Conservation (phyloP, 306 rosid species). For the Elaeagnus macrophylla region DNA sequence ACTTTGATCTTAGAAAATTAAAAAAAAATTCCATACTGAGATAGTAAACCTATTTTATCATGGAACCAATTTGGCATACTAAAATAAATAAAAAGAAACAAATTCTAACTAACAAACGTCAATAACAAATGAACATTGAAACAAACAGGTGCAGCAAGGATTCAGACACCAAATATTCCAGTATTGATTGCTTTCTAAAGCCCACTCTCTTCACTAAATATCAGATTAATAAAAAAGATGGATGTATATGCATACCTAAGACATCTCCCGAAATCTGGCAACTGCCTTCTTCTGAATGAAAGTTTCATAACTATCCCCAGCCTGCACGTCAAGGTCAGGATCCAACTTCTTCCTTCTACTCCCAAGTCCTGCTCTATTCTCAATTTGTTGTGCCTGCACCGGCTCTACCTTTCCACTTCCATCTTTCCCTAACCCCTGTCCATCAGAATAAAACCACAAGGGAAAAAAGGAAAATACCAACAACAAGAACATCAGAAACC, state of each 20-base stretch:
- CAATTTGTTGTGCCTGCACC: constrained; percentile 74
- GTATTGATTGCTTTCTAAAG: too few species aligned
- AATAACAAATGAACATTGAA: too few species aligned
- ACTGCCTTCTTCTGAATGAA: constrained; percentile 92
- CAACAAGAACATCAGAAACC: constrained; percentile 27
- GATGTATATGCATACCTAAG: constrained; percentile 7
- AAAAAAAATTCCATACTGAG: too few species aligned
- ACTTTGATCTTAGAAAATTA: too few species aligned
- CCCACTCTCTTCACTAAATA: too few species aligned
- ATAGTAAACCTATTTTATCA: too few species aligned
- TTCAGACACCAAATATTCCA: too few species aligned
- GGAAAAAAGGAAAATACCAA: constrained; percentile 26
- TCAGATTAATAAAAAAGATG: too few species aligned
- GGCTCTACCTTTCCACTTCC: constrained; percentile 97
- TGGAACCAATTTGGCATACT: too few species aligned
- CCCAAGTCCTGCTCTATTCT: constrained; percentile 89
- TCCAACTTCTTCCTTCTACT: constrained; percentile 86
- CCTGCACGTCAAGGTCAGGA: constrained; percentile 82
- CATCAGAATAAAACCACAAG: constrained; percentile 26
- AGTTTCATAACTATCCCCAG: constrained; percentile 85
- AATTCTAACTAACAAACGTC: too few species aligned
- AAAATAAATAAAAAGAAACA: too few species aligned
- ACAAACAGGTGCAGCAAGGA: too few species aligned
- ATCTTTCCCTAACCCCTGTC: constrained; percentile 91
- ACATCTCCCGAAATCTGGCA: constrained; percentile 92